phyloP scores from a whole-genome alignment of 768 basidiomycete genomes.

The Collybia mongolica region DNA sequence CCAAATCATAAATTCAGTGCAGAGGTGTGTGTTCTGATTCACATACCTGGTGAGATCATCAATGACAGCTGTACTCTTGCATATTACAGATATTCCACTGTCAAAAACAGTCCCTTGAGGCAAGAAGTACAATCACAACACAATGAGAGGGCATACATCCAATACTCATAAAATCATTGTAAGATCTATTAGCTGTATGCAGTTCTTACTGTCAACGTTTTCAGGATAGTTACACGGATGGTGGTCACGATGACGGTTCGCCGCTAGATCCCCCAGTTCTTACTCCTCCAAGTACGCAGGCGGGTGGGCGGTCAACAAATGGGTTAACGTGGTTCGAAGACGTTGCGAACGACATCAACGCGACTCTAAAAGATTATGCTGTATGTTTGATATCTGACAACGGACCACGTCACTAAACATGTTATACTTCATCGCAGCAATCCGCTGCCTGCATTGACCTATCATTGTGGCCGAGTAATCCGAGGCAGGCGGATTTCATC shows the following conservation, averaged over 20 bases:
- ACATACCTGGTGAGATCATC: no score
- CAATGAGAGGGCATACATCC: no score
- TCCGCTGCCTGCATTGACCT: slow-evolving; percentile 46
- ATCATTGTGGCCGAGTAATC: slow-evolving; percentile 50
- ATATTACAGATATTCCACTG: no score
- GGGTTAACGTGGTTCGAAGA: slow-evolving; percentile 51
- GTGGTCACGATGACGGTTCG: slow-evolving; percentile 47
- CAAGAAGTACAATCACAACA: no score
- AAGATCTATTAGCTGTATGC: no score
- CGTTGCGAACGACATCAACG: slow-evolving; percentile 39
- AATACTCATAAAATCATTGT: no score
- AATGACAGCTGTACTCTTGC: no score
- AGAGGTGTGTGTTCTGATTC: no score
- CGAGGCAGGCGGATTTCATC: slow-evolving; percentile 44
- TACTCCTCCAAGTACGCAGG: slow-evolving; percentile 37
- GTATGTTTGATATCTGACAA: slow-evolving; percentile 22
- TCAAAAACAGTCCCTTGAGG: no score
- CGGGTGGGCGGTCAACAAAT: slow-evolving; percentile 52
- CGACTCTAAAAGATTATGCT: slow-evolving; percentile 51
- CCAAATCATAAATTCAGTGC: no score
- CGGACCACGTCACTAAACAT: neutral
- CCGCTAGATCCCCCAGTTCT: slow-evolving; percentile 44
- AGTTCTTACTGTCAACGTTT: neutral
- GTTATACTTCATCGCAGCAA: slow-evolving; percentile 22
- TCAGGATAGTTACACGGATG: slow-evolving; percentile 51